Base-by-base conservation (phyloP, 257 asterid species). In the Capsicum chinense region DNA sequence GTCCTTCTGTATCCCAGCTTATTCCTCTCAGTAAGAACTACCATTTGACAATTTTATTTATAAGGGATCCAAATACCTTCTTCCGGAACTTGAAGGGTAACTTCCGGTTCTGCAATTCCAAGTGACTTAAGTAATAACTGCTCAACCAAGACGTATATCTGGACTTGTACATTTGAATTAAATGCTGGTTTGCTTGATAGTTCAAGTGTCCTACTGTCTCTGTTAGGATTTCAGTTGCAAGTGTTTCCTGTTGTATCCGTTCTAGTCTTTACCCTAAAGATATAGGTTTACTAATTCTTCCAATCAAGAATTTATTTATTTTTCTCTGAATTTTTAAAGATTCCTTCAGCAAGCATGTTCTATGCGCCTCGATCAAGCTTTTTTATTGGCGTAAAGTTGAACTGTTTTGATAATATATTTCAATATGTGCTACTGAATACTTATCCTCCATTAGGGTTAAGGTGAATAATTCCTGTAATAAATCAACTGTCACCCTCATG, bases 51-150 rank as follows among this genome's bases (percentile, higher is more conserved):
- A 7, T 26, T 35, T 52, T 78, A 78, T 15, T 50, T 14, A 10
- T 54, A 15, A 33, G 82, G 0, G 13, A n/a, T 54, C 50, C 50
- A 78, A 54, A 78, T 42, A n/a, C 44, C 44, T 15, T 48, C 5
- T 5, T 26, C 81, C 4, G 48, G n/a, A 76, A 78, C 81, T 57
- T 76, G 63, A 76, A 76, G 64, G 80, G 21, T 74, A 74, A 50
- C 64, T 52, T 76, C 81, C 12, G 2, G 16, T 54, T 54, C 47
- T 0, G 9, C 54, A 78, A 52, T 17, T 39, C 50, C 15, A 78
- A 26, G 9, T 78, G 82, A 78, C 54, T 78, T 26, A 1, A 17
- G 79, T 39, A 39, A 4, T 69, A 42, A 54, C 12, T 78, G 3
- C 82, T 26, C 66, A 54, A 78, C 50, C 64, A 78, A 78, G 47